Evolutionary conservation across 2,329 filamentous ascomycete species (phyloP).

Genomic region (Fusarium mangiferae): DNA sequence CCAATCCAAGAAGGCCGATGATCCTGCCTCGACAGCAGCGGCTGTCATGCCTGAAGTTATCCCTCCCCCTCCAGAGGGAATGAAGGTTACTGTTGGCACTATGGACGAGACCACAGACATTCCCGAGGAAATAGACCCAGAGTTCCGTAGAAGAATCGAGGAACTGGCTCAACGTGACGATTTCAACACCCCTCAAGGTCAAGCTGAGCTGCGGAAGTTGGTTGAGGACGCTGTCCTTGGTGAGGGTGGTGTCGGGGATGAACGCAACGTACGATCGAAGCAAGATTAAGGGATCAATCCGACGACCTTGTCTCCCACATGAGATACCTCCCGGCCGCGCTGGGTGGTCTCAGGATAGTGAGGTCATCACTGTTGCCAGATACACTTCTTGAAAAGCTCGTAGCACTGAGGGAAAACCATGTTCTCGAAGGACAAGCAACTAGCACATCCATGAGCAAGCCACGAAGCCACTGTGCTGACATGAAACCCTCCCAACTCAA

Average conservation of each 20-base stretch:
- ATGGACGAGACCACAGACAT: conserved; percentile 72
- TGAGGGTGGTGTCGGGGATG: conserved; percentile 69
- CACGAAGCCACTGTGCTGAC: conserved; percentile 62
- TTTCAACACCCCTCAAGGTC: conserved; percentile 82
- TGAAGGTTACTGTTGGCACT: conserved; percentile 81
- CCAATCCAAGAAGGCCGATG: conserved; percentile 41
- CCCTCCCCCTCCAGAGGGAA: conserved; percentile 76
- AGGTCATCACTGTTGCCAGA: conserved; percentile 60
- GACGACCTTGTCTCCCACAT: conserved; percentile 67
- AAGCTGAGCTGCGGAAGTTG: conserved; percentile 80
- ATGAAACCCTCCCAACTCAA: conserved; percentile 71
- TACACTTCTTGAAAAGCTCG: conserved; percentile 60
- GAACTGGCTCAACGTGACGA: conserved; percentile 86
- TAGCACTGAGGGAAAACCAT: conserved; percentile 67
- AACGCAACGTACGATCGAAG: conserved; percentile 72
- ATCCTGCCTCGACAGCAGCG: conserved; percentile 46
- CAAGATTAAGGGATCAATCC: conserved; percentile 60
- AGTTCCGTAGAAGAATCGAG: conserved; percentile 87
- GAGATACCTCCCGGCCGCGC: conserved; percentile 63
- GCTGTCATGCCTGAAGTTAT: conserved; percentile 53
- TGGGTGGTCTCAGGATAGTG: conserved; percentile 63
- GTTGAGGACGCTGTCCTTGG: conserved; percentile 83
- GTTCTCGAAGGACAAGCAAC: conserved; percentile 54
- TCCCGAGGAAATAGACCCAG: conserved; percentile 76
- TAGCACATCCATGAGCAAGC: conserved; percentile 59